Evolutionary conservation across 169 alveolate genomes (phyloP).

Genomic region (Plasmodium cynomolgi): DNA sequence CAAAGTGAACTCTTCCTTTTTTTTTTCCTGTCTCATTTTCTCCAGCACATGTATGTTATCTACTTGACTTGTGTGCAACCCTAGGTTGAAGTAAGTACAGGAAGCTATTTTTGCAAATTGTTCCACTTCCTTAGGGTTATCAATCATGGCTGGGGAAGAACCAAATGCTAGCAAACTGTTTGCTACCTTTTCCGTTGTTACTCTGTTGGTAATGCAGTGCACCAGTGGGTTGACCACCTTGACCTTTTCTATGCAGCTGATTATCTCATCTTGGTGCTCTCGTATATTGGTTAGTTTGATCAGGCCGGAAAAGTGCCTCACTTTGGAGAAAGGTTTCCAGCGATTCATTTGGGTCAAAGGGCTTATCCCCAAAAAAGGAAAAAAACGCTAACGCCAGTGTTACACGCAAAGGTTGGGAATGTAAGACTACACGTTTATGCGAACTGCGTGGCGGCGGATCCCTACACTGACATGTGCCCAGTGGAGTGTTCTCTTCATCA

Average conservation of each 20-base stretch:
- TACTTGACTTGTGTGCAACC: slow-evolving; percentile 56
- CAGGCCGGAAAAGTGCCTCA: slow-evolving; percentile 19
- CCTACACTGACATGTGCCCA: neutral
- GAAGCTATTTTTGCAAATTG: slow-evolving; percentile 43
- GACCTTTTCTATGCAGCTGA: slow-evolving; percentile 42
- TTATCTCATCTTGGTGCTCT: slow-evolving; percentile 66
- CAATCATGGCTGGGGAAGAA: slow-evolving; percentile 72
- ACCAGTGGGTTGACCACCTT: slow-evolving; percentile 34
- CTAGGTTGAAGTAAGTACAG: slow-evolving; percentile 43
- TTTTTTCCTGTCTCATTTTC: slow-evolving; percentile 37
- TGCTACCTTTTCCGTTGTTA: slow-evolving; percentile 71
- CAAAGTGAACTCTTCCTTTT: slow-evolving; percentile 29
- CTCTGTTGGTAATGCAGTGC: slow-evolving; percentile 65
- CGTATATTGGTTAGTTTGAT: slow-evolving; percentile 24
- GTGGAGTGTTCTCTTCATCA: neutral
- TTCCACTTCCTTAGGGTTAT: slow-evolving; percentile 69
- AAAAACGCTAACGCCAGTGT: neutral
- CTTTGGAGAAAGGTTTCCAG: neutral
- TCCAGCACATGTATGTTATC: slow-evolving; percentile 36
- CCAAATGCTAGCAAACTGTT: slow-evolving; percentile 71
- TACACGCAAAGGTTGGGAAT: neutral
- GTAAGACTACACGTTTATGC: neutral
- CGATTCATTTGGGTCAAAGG: slow-evolving; percentile 9
- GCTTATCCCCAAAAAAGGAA: neutral
- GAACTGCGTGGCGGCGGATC: neutral